Conservation (phyloP, 345 rosid genomes). For the Lenwebbia sp. region DNA sequence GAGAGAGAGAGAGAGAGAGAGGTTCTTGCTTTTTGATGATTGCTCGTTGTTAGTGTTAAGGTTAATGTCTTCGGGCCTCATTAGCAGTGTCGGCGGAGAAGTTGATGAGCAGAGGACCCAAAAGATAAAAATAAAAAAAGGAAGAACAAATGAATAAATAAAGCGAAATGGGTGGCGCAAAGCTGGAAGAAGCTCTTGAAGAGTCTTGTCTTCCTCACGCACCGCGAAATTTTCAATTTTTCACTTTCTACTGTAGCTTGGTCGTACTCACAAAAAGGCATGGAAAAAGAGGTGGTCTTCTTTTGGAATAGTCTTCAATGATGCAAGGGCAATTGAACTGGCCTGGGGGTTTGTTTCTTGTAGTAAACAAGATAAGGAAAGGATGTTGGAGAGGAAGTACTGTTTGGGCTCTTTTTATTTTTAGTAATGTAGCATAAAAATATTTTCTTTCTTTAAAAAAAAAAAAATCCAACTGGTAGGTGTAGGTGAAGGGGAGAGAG, state of each 20-base stretch:
- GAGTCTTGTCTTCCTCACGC: background rate
- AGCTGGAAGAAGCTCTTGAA: background rate
- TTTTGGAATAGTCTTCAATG: background rate
- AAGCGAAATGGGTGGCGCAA: background rate
- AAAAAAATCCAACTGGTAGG: background rate
- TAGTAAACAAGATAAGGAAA: background rate
- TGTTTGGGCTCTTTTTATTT: background rate
- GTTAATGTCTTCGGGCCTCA: background rate
- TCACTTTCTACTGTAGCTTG: background rate
- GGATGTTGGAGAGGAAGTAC: background rate
- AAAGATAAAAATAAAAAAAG: background rate
- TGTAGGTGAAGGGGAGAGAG: background rate
- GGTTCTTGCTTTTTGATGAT: background rate
- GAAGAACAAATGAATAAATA: background rate
- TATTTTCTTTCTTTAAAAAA: background rate
- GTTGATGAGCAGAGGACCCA: background rate
- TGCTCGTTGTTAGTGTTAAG: background rate
- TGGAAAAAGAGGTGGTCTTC: background rate
- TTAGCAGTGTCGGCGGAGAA: slow-evolving; percentile 3
- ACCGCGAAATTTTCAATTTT: background rate
- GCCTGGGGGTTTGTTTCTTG: background rate
- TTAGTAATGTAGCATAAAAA: background rate
- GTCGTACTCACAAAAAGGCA: background rate
- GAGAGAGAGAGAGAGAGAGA: background rate
- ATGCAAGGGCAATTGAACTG: background rate